Base-by-base conservation (phyloP, 345 rosid genomes). In the Rhizophora mangle region DNA sequence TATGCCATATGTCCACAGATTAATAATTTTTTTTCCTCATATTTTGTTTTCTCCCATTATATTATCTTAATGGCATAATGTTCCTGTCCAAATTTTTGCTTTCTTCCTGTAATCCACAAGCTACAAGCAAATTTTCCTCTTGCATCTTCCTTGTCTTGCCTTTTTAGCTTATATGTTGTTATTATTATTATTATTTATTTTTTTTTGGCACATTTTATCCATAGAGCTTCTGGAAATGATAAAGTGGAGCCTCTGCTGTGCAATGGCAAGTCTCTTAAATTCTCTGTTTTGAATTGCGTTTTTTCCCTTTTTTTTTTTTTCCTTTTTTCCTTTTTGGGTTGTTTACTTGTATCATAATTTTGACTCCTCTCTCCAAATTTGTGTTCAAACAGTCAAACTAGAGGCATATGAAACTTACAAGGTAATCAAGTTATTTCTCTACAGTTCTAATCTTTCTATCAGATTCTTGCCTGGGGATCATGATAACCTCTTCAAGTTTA, bases 181-280 rank as follows among this genome's bases (percentile, higher is more conserved):
- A 62, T 22, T 63, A 4, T 31, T 6, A 4, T 31, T 31, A 4
- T 31, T 31, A 30, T 34, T 31, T 31, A 30, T 34, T 46, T 72
- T 37, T 75, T 32, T 26, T 53, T 49, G 63, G 5, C 47, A 49
- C 47, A 34, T 46, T 31, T 76, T 49, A 54, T 77, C 29, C 27
- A 55, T 85, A 91, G 98, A 70, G 89, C 92, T 72, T 85, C 91
- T 68, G 96, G 91, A 78, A 82, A 83, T 77, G 79, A 68, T 30
- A 68, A 78, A 49, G 39, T 67, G 64, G 87, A 86, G 74, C 88
- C 86, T 76, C 64, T 73, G 71, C 78, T 91, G 63, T 81, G 86
- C 87, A 85, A 93, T 75, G 97, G 97, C 78, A 65, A 90, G 88
- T 78, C 66, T 31, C 73, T 67, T 47, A 36, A 57, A 29, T 67